Evolutionary conservation across 2,329 filamentous ascomycete genomes (phyloP).

Genomic region (Elsinoe perseae): DNA sequence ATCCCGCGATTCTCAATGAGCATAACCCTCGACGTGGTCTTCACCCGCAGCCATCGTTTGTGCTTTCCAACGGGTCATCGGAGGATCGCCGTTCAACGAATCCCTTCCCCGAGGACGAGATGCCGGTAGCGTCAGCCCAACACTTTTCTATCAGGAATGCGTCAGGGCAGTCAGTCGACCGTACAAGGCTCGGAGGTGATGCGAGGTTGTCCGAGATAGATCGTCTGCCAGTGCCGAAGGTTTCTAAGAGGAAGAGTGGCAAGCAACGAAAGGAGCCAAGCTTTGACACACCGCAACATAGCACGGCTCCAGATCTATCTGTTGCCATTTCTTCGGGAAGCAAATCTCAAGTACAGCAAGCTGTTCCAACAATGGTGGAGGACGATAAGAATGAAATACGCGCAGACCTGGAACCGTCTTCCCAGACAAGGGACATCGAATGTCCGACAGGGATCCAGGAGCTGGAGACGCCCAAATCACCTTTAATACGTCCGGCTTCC

Average conservation of each 20-base stretch:
- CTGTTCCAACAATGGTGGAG: too few relatives aligned
- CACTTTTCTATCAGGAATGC: background rate
- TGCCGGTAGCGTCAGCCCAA: background rate
- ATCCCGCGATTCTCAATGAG: background rate
- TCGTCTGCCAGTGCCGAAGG: background rate
- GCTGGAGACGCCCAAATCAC: background rate
- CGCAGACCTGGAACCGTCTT: too few relatives aligned
- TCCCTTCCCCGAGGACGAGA: slow-evolving; percentile 12
- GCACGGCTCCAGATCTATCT: background rate
- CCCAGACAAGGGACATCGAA: background rate
- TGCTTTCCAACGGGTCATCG: background rate
- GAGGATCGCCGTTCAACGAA: slow-evolving; percentile 2
- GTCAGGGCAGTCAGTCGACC: background rate
- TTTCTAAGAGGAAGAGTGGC: background rate
- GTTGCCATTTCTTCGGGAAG: background rate
- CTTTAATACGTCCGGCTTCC: background rate
- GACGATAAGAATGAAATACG: too few relatives aligned
- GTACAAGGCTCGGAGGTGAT: background rate
- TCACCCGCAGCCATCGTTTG: background rate
- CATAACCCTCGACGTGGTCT: background rate
- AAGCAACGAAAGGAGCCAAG: background rate
- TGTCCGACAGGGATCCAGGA: background rate
- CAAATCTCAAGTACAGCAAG: background rate
- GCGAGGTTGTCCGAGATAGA: background rate
- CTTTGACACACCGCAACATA: background rate